Evolutionary conservation across 108 stramenopile species (phyloP), one percentile per base, ranked within the genome.

Genomic region (Nitzschia putrida): DNA sequence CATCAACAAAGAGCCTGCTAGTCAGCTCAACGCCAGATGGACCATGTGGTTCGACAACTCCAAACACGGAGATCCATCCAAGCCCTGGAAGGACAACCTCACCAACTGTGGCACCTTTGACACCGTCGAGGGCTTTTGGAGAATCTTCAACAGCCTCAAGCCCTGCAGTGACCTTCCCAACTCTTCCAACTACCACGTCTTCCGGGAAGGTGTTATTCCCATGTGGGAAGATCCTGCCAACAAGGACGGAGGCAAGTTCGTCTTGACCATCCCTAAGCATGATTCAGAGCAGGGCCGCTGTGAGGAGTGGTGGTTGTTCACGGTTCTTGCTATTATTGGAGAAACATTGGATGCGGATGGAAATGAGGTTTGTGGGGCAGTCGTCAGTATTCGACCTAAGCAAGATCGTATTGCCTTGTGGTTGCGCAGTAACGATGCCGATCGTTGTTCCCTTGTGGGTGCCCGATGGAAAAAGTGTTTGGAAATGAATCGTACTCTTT

Each of bases 141-240:
- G 81, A 12, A 72, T 95, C 26, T 95, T 89, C 87, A 95, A 95
- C 88, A 95, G 95, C 80, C 71, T 95, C 47, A 72, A 82, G 52
- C 93, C 96, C 49, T 73, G 92, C 8, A 81, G 78, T 45, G 45
- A 73, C 22, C 71, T 92, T n/a, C 44, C 80, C 22, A 39, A 79
- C 24, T 78, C 80, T 55, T 84, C 85, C 65, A 95, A 95, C 80
- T 97, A 95, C 74, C 91, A 92, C 60, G 78, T 97, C 41, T 97
- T 97, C 76, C 85, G 86, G 45, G 80, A 93, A 41, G 93, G 94
- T 9, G 78, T 94, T n/a, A 72, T 85, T 69, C 96, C 96, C 60
- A 94, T 93, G 87, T 97, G 96, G 96, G 96, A 97, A 80, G 94
- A 95, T 60, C 82, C 87, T n/a, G 64, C 72, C 45, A 93, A 93